These are phyloP conservation scores for Erodium trifolium DNA, from an alignment of 441 rosid species.

Conservation along the genomic window DNA sequence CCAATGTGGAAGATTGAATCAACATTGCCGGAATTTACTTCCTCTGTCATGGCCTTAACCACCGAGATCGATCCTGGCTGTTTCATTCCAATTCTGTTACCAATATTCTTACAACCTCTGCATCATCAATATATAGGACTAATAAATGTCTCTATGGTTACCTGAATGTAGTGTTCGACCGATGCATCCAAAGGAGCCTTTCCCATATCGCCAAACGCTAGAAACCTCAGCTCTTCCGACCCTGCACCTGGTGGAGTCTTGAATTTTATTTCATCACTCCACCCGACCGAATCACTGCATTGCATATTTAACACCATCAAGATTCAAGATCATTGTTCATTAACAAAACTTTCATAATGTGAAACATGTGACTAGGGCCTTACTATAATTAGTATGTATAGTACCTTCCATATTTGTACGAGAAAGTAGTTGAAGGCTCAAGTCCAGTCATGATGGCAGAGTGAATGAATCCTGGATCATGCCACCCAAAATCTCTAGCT, in stretches of 20 bases:
- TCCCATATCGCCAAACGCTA: slow-evolving; percentile 68
- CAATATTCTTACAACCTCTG: background rate
- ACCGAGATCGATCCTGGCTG: slow-evolving; percentile 63
- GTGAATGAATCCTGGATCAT: slow-evolving; percentile 64
- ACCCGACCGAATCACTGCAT: slow-evolving; percentile 42
- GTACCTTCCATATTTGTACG: slow-evolving; percentile 59
- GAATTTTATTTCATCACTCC: slow-evolving; percentile 45
- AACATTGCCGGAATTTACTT: slow-evolving; percentile 40
- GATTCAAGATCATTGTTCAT: too few species aligned
- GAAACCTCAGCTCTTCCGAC: slow-evolving; percentile 39
- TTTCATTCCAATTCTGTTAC: background rate
- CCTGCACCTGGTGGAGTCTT: slow-evolving; percentile 54
- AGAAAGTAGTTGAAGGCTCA: slow-evolving; percentile 34
- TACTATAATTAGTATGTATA: too few species aligned
- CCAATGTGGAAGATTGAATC: slow-evolving; percentile 68
- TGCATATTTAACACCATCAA: background rate
- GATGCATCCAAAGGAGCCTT: slow-evolving; percentile 56
- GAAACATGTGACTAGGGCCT: too few species aligned
- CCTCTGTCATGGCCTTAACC: slow-evolving; percentile 37
- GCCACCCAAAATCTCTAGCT: slow-evolving; percentile 79
- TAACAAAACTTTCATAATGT: too few species aligned
- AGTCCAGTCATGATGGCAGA: slow-evolving; percentile 55
- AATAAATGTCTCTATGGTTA: background rate
- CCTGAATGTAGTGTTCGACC: slow-evolving; percentile 55
- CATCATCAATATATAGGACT: background rate